Evolutionary conservation across 2,329 filamentous ascomycete species (phyloP).

Genomic region (Xylariaceae sp.): DNA sequence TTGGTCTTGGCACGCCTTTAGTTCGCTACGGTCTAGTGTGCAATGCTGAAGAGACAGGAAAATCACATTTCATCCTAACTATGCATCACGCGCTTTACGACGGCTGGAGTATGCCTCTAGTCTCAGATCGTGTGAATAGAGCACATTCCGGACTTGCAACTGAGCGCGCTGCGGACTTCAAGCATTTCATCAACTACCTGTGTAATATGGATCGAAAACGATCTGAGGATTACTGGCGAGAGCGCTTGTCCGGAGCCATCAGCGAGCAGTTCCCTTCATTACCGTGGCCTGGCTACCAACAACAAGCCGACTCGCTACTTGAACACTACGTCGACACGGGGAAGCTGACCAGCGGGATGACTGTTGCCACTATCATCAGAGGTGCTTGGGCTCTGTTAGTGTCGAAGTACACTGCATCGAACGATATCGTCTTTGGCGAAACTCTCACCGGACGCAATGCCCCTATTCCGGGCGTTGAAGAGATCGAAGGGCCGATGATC

Average conservation of each 20-base stretch:
- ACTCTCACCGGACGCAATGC: conserved; percentile 55
- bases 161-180: conserved; percentile 40
- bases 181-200: conserved; percentile 48
- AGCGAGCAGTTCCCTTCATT: conserved; percentile 45
- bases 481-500: conserved; percentile 59
- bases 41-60: conserved; percentile 26
- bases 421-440: conserved; percentile 56
- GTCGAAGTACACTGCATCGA: conserved; percentile 47
- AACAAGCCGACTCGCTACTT: conserved; percentile 48
- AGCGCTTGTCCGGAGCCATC: conserved; percentile 42
- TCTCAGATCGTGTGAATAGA: conserved; percentile 46
- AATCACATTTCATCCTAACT: conserved; percentile 46
- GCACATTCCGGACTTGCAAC: conserved; percentile 36
- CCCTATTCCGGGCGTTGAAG: conserved; percentile 43
- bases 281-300: conserved; percentile 46
- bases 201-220: conserved; percentile 33
- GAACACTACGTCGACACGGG: conserved; percentile 45
- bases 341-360: conserved; percentile 38
- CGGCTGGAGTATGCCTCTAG: conserved; percentile 51
- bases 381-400: conserved; percentile 56
- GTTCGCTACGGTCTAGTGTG: conserved; percentile 43
- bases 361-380: conserved; percentile 53
- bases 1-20: conserved; percentile 44
- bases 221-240: conserved; percentile 45
- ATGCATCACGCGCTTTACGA: conserved; percentile 57